Base-by-base conservation (phyloP, 2,329 filamentous ascomycete species). In the Colletotrichum spinosum region DNA sequence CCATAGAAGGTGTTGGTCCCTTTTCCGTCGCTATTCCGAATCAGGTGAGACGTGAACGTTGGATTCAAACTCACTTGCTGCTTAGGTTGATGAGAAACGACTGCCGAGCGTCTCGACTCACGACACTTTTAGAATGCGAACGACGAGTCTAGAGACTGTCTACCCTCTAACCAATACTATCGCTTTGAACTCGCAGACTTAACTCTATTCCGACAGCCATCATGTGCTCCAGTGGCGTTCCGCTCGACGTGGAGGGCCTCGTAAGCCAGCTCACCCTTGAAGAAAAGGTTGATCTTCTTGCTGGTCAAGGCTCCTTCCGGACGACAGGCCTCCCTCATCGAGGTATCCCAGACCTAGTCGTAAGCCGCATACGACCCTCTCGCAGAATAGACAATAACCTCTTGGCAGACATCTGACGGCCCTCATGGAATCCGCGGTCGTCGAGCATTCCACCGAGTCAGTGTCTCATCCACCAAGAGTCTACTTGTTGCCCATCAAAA, bases 281-380 rank as follows among this genome's bases (percentile, higher is more conserved):
- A 2, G 68, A 70, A 35, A 70, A 70, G 56, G 62, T 69, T 17
- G 51, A 63, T 2, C 44, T 70, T 9, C 67, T 70, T 17, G 67
- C 68, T 7, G 67, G 67, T 2, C 59, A 68, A 33, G 57, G 64
- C 12, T 69, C 63, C 3, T 66, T 66, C 11, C 53, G 63, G 5
- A 66, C 63, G 10, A 63, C 63, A 11, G 63, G 67, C 15, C 65
- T 69, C n/a, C 58, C 67, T 35, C 67, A 67, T 7, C 50, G 50
- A 10, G 51, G 54, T 13, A 64, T 70, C 6, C 60, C 67, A 4
- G 54, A 59, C 4, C 58, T 68, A 4, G 49, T 60, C 37, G 61
- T 66, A 12, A 53, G 52, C 38, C 8, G 12, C 11, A 17, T 15
- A 15, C 3, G 1, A 38, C 10, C 3, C 7, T 15, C 2, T 9